Conservation (phyloP, 805 yeast species). For the Teunomyces stri region DNA sequence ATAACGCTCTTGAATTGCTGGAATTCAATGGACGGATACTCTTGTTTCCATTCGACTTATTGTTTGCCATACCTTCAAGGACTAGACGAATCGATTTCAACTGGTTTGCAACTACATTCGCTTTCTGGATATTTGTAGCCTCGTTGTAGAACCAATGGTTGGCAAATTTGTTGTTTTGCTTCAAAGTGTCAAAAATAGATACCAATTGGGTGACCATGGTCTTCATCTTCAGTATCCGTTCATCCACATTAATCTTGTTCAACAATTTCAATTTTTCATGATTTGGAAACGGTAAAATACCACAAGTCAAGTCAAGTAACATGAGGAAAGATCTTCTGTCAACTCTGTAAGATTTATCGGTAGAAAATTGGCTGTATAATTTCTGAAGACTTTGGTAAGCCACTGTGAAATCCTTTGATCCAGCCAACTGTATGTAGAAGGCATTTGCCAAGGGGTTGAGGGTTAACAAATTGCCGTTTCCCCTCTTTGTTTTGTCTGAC, state of each 20-base stretch:
- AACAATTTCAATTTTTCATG: constrained; percentile 42
- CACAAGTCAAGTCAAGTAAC: constrained; percentile 45
- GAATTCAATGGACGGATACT: constrained; percentile 22
- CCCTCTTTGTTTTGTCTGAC: not conserved
- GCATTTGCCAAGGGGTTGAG: constrained; percentile 62
- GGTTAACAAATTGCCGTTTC: constrained; percentile 36
- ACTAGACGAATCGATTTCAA: constrained; percentile 49
- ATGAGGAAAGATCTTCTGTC: constrained; percentile 12
- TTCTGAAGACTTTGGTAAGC: constrained; percentile 44
- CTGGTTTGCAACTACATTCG: constrained; percentile 54
- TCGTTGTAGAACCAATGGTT: constrained; percentile 49
- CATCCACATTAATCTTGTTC: constrained; percentile 24
- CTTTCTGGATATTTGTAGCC: constrained; percentile 51
- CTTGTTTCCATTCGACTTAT: constrained; percentile 5
- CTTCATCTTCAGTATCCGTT: constrained; percentile 33
- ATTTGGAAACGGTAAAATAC: constrained; percentile 50
- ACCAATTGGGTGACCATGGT: constrained; percentile 33
- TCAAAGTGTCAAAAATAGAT: constrained; percentile 35
- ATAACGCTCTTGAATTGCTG: constrained; percentile 24
- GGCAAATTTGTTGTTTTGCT: constrained; percentile 30
- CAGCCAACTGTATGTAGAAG: constrained; percentile 53
- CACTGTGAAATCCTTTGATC: constrained; percentile 43
- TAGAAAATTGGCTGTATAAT: constrained; percentile 24
- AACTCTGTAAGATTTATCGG: constrained; percentile 6
- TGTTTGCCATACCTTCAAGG: constrained; percentile 44